Base-by-base conservation (phyloP, 2,329 filamentous ascomycete genomes). In the Colletotrichum orchidophilum region DNA sequence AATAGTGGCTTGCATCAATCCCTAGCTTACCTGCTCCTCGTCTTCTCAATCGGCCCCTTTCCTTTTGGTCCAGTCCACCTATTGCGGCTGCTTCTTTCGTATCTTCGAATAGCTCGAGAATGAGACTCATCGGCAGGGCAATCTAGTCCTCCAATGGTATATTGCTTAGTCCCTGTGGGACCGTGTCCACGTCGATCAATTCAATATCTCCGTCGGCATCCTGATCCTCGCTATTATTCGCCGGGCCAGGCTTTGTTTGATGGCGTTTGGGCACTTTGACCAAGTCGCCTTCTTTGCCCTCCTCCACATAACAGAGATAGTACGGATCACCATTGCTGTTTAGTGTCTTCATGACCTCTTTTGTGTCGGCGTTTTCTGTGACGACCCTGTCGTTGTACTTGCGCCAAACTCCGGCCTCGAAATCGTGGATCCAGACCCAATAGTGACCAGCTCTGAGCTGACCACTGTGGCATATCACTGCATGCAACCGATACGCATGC, bases 341-440 rank as follows among this genome's bases (percentile, higher is more conserved):
- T 59, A 93, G 86, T 72, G 89, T 86, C 27, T 88, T 85, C 74
- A 96, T 91, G 50, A 97, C 93, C 60, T 92, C 88, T 18, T 86
- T 85, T 8, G 88, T 85, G 76, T 93, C 88, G 29, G 90, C 87
- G 70, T 87, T 85, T 73, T 93, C 90, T 3, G 89, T 91, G 27
- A 99, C 95, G 18, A 87, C 87, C 64, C 92, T 92, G 77, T 99
- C 96, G 79, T 99, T 99, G 85, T 98, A 99, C 77, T 94, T 94
- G 68, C 95, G 92, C 95, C 96, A 99, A 24, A 95, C 85, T 57
- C 90, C 88, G 7, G 61, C 58, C 74, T 92, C 88, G 80, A 97
- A 97, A 82, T 98, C 96, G 77, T 91, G 93, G 74, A 99, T 97
- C 88, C 95, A 98, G 54, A 98, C 94, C 92, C 94, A 98, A 83